Base-by-base conservation (phyloP, 179 eudicot genomes). In the Silene coronaria region DNA sequence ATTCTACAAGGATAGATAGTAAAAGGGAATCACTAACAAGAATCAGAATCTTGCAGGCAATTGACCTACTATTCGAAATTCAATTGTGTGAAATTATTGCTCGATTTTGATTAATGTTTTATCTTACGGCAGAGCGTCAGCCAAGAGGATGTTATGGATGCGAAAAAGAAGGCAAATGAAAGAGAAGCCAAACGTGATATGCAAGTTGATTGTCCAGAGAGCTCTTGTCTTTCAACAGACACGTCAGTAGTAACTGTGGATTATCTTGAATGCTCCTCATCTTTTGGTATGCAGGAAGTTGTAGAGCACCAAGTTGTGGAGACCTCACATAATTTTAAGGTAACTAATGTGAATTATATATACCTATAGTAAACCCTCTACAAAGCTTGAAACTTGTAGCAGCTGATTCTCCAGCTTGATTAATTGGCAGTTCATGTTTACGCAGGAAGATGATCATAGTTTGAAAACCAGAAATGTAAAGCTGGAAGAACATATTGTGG, bases 221-320 rank as follows among this genome's bases (percentile, higher is more conserved):
- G 58, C 38, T 72, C 66, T 12, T 21, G 79, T 36, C 66, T 66
- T 68, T 75, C 84, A 6, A 45, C 48, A 42, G 77, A 71, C 24
- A 61, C 57, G 11, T 76, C 90, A 22, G 79, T 19, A 30, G 65
- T 73, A n/a, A 72, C 83, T 21, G 75, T 75, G n/a, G 81, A 74
- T 23, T 68, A 22, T 75, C 59, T 73, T 0, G 85, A 76, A 58
- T 59, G 76, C 66, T 27, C 82, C 26, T 81, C 86, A 22, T 83
- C 79, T 55, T 79, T 26, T 60, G 3, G 30, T 70, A 24, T 58
- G 69, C 71, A 74, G 22, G 76, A 67, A 53, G 79, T 22, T 51
- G 66, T 59, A 67, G 63, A 73, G 64, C 79, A 68, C 60, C 76
- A 70, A 32, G 32, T 10, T 62, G 81, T 51, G 64, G 76, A 61